These are phyloP conservation scores for Cerioporus squamosus DNA, from an alignment of 1,284 basidiomycete genomes.

Conservation along the genomic window DNA sequence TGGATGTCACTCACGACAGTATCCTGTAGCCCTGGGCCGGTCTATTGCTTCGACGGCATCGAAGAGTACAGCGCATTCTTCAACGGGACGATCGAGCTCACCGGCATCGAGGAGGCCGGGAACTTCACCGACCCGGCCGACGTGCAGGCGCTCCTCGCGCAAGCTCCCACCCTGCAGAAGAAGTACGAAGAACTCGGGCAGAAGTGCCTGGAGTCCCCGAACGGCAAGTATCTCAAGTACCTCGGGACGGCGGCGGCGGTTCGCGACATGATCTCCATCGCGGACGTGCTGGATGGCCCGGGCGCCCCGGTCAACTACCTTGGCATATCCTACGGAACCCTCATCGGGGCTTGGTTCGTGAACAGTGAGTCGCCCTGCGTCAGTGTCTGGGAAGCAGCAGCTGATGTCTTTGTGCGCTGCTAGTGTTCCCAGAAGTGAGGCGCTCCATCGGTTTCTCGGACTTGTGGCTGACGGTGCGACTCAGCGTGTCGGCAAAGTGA, in stretches of 20 bases:
- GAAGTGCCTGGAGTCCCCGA: slow-evolving; percentile 2
- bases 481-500: slow-evolving; percentile 18
- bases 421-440: slow-evolving; percentile 21
- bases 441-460: not conserved
- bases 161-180: slow-evolving; percentile 7
- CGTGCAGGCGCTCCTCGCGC: slow-evolving; percentile 1
- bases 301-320: slow-evolving; percentile 15
- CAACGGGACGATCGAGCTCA: slow-evolving; percentile 12
- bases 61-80: slow-evolving; percentile 6
- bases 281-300: slow-evolving; percentile 18
- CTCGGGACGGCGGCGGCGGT: slow-evolving; percentile 20
- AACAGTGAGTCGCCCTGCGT: not conserved
- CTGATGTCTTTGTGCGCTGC: not conserved
- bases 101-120: slow-evolving; percentile 14
- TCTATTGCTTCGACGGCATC: slow-evolving; percentile 8
- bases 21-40: slow-evolving; percentile 6
- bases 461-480: not conserved
- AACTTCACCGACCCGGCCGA: slow-evolving; percentile 12
- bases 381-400: not conserved
- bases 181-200: slow-evolving; percentile 14
- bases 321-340: slow-evolving; percentile 18
- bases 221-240: slow-evolving; percentile 11
- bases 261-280: slow-evolving; percentile 20
- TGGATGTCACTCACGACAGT: not conserved
- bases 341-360: slow-evolving; percentile 18